Base-by-base conservation (phyloP, 208 protist species). In the Angomonas ambiguus region DNA sequence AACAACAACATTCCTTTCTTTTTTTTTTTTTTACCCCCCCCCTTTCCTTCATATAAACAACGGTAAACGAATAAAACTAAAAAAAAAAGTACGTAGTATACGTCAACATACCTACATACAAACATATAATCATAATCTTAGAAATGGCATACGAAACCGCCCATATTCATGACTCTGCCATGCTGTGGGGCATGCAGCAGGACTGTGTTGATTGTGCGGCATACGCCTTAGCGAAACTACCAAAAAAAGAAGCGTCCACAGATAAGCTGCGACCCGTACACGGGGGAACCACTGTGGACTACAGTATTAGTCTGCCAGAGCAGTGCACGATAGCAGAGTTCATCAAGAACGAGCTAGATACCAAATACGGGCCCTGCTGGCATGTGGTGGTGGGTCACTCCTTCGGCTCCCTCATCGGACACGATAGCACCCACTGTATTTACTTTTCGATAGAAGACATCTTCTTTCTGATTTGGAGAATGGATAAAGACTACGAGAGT, bases 331-430 rank as follows among this genome's bases (percentile, higher is more conserved):
- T 99, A 62, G 98, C 99, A 0, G 94, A 97, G 42, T 99, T 98
- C 77, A 99, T 99, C 57, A 99, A 99, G 84, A 98, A 97, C 72
- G 97, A 98, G 65, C 89, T 98, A 22, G 97, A 99, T 78, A 94
- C 92, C 62, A 99, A 99, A 79, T 99, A 99, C 82, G 93, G 97
- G 71, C 91, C 95, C 5, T 98, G 97, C 33, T 99, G 98, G 97
- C 98, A 99, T 78, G 99, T 97, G 86, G 97, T 99, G 68, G 98
- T 99, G 8, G 99, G 99, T 24, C 91, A 98, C 68, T 99, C 97
- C 74, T 99, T 99, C 80, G 99, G 98, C 53, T 99, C 98, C 20
- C 99, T 98, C 72, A 98, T 99, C 33, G 99, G 98, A 4, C 99
- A 99, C 77, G 99, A 99, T 73, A 98, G 83, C 18, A 75, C 80